Conservation (phyloP, 129 eudicot species). For the Arctium minus region DNA sequence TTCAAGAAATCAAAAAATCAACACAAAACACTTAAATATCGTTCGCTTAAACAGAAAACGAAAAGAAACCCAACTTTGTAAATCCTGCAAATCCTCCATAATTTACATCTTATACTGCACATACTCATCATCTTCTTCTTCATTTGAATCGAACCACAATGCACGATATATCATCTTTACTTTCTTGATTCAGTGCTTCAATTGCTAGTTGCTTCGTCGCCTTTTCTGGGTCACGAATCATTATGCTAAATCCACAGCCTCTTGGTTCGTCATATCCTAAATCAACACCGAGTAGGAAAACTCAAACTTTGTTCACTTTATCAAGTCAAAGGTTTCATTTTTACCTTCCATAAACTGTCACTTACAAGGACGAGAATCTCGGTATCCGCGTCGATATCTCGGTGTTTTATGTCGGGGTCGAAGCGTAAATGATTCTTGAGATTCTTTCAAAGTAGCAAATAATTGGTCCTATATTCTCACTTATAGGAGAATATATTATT, state of each 20-base stretch:
- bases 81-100: conserved; percentile 24
- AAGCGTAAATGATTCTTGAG: conserved; percentile 65
- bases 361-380: conserved; percentile 79
- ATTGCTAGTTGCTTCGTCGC: conserved; percentile 71
- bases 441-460: conserved; percentile 25
- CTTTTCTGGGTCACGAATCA: conserved; percentile 65
- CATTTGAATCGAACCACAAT: conserved; percentile 71
- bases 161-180: conserved; percentile 84
- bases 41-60: neutral
- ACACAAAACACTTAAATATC: conserved; percentile 5
- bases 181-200: conserved; percentile 69
- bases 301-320: neutral
- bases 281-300: conserved; percentile 4
- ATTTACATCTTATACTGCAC: conserved; percentile 40
- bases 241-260: conserved; percentile 68
- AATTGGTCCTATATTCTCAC: too few species aligned
- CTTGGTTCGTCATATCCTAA: conserved; percentile 87
- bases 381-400: conserved; percentile 45
- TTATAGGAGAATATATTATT: too few species aligned
- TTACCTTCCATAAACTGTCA: conserved; percentile 87
- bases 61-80: conserved; percentile 24
- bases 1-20: conserved; percentile 29
- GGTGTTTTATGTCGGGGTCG: conserved; percentile 62
- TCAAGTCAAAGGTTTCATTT: neutral
- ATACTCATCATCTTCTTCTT: conserved; percentile 20